Conservation (phyloP, 257 asterid species). For the Asclepias syriaca region DNA sequence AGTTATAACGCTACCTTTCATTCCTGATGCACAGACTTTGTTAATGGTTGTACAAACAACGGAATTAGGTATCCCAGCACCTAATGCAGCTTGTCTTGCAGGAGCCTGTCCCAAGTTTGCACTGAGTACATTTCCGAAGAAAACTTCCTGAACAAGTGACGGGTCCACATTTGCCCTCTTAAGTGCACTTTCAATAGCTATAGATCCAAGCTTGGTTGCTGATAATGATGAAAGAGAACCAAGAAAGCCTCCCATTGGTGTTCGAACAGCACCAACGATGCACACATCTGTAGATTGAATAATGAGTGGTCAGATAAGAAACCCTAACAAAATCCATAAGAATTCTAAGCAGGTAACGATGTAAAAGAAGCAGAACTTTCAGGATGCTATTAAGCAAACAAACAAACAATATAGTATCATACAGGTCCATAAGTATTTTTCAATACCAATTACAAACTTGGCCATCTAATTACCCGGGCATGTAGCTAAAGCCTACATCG, state of each 20-base stretch:
- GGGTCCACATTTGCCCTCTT: constrained; percentile 88
- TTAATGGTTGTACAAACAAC: constrained; percentile 87
- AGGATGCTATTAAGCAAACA: neutral
- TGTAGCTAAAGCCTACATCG: neutral
- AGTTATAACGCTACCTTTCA: constrained; percentile 66
- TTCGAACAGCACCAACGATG: constrained; percentile 93
- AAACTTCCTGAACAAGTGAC: constrained; percentile 82
- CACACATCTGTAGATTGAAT: constrained; percentile 68
- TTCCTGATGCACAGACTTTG: constrained; percentile 99
- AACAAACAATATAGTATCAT: neutral
- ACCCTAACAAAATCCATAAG: neutral
- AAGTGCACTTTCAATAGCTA: constrained; percentile 93
- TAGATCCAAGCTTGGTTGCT: constrained; percentile 94
- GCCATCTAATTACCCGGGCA: neutral
- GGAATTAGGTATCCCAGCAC: constrained; percentile 87
- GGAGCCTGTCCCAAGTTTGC: constrained; percentile 99
- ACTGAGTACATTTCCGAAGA: constrained; percentile 94
- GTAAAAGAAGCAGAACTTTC: neutral
- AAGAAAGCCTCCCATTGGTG: constrained; percentile 95
- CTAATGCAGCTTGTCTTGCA: constrained; percentile 97
- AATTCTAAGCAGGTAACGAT: neutral
- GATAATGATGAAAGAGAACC: constrained; percentile 88
- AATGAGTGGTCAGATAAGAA: neutral
- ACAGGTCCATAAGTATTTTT: neutral
- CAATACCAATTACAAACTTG: neutral